Evolutionary conservation across 2,329 filamentous ascomycete genomes (phyloP), one percentile per base, ranked within the genome.

Genomic region (Aspergillus hortae): DNA sequence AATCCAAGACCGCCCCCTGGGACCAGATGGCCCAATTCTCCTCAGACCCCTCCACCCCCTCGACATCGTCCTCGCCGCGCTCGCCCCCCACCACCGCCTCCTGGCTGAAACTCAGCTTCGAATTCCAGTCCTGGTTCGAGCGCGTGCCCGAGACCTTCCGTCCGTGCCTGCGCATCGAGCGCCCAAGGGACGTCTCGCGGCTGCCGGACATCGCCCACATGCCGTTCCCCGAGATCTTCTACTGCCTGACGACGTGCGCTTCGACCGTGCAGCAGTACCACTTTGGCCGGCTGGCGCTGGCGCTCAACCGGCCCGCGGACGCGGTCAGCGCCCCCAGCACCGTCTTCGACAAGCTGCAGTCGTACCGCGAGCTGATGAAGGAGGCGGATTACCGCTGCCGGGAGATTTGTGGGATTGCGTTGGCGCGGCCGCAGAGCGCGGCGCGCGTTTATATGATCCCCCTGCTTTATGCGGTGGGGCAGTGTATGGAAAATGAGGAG

Each of bases 201-300:
- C 44, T 61, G 33, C 64, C 70, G 0, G 69, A 72, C 10, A 55
- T 62, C 46, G 64, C 62, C 21, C 54, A 53, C 47, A 64, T 64
- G 43, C 73, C 72, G 55, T 83, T 77, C 64, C 77, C 68, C 0
- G 80, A 84, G 58, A 75, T 84, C 6, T 86, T 83, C 77, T 85
- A 83, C 62, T 78, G 78, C 48, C 74, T 82, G 0, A 77, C 83
- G 0, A 80, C 84, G 66, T 86, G 82, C 64, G 83, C 81, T 0
- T 80, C 81, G 4, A 80, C 83, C 0, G 85, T 86, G 77, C 83
- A 86, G 60, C 78, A 78, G 53, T 86, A 85, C 57, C 81, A 87
- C 60, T 86, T 87, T 72, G 82, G 81, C 1, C 77, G 81, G 41
- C 82, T 86, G 10, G 75, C 85, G 4, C 65, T 87, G 0, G 74